Evolutionary conservation across 768 basidiomycete species (phyloP), one percentile per base, ranked within the genome.

Genomic region (Harrya chromipes): DNA sequence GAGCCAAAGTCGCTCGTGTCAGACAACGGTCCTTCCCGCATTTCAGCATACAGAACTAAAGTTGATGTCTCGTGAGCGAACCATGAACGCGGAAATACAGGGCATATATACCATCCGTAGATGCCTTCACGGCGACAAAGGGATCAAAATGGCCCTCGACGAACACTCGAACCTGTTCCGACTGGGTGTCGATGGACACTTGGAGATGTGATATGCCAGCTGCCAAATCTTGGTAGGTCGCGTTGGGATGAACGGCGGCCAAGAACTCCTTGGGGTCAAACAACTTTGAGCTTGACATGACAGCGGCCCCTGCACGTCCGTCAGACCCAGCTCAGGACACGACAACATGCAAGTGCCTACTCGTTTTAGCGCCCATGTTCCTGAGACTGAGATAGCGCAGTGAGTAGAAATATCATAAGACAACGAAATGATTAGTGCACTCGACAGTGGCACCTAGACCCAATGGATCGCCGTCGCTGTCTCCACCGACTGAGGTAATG

Each of bases 71-170:
- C 31, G 26, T 57, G 40, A 56, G 52, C n/a, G 34, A 33, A 16
- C 33, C 4, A 33, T 2, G 4, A 16, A 46, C 40, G 4, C 27
- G 16, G 24, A 19, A 17, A 14, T 24, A 40, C n/a, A 36, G 3
- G 14, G 14, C 44, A 34, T 12, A 31, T 14, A 46, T 67, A 94
- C 94, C 88, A 69, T 95, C 94, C n/a, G 90, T 95, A 9, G 89
- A 90, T 9, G 91, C 90, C 62, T 99, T 99, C 48, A 99, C 95
- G 3, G 91, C 90, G 16, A 98, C 95, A 61, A 98, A 99, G 12
- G 93, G 79, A 70, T 98, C 94, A 68, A 98, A 97, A 68, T 98
- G 97, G 59, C 97, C 93, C 66, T 97, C 94, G 10, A 99, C 97
- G 27, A 99, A 77, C 19, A 94, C 82, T 35, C 94, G 78, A 49